These are phyloP conservation scores for Begonia peltatifolia DNA, from an alignment of 306 rosid genomes.

Conservation along the genomic window DNA sequence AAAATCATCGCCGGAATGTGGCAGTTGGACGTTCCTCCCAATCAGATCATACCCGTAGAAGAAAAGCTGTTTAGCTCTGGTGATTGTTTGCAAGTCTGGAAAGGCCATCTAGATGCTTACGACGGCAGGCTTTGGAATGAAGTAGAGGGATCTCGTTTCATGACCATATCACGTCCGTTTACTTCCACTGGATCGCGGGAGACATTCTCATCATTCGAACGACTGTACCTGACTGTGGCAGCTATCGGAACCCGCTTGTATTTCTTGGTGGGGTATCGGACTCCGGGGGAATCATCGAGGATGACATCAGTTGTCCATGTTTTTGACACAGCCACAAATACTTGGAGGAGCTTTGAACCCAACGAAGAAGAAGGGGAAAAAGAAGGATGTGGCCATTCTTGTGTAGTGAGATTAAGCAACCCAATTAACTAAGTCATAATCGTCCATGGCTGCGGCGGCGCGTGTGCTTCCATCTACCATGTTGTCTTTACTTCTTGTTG, in stretches of 20 bases:
- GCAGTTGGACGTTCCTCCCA: conserved; percentile 21
- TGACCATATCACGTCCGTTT: conserved; percentile 1
- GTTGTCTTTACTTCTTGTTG: too few relatives aligned
- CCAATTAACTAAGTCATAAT: too few relatives aligned
- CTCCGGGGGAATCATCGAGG: conserved; percentile 4
- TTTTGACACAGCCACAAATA: conserved; percentile 13
- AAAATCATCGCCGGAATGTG: conserved; percentile 16
- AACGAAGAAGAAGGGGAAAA: conserved; percentile 10
- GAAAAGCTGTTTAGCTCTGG: conserved; percentile 20
- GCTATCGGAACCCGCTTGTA: conserved; percentile 15
- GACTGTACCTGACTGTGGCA: conserved; percentile 19
- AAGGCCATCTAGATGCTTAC: conserved; percentile 17
- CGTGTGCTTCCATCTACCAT: too few relatives aligned
- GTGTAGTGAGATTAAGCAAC: conserved; percentile 3
- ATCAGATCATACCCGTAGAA: conserved; percentile 16
- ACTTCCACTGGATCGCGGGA: background rate
- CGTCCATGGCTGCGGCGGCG: too few relatives aligned
- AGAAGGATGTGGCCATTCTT: conserved; percentile 19
- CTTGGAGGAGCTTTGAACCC: conserved; percentile 20
- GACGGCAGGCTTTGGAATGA: conserved; percentile 19
- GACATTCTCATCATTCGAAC: background rate
- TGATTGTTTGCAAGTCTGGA: conserved; percentile 23
- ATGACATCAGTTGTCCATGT: conserved; percentile 15
- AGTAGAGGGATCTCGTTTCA: conserved; percentile 17
- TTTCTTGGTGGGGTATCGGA: conserved; percentile 11